phyloP scores from a whole-genome alignment of 208 protist genomes.

The Borovskyia barvae region DNA sequence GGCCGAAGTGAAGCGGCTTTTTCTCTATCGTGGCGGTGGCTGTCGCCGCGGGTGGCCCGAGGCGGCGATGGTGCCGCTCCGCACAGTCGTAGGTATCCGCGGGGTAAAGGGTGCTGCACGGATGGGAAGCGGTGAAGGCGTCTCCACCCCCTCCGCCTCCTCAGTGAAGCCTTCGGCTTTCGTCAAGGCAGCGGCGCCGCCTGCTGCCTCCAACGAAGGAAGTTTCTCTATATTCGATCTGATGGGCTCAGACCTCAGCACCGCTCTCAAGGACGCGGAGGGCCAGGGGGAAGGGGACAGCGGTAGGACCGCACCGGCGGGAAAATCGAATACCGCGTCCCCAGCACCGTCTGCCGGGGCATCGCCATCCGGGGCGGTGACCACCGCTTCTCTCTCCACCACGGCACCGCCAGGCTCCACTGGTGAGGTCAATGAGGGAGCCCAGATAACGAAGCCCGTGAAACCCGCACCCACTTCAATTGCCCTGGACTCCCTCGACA shows the following conservation, averaged over 20 bases:
- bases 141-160: too few species aligned
- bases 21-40: constrained; percentile 25
- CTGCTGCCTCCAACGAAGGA: not conserved
- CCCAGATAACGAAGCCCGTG: too few species aligned
- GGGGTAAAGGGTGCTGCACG: constrained; percentile 8
- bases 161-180: too few species aligned
- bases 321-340: too few species aligned
- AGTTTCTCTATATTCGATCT: constrained; percentile 26
- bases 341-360: too few species aligned
- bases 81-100: constrained; percentile 10
- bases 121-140: not conserved
- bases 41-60: constrained; percentile 17
- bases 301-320: not conserved
- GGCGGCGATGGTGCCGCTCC: constrained; percentile 21
- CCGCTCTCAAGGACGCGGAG: constrained; percentile 6
- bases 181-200: not conserved
- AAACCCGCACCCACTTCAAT: constrained; percentile 12
- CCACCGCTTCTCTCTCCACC: too few species aligned
- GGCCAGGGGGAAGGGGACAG: not conserved
- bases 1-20: constrained; percentile 14
- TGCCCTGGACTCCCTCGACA: constrained; percentile 4
- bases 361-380: too few species aligned
- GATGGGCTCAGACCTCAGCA: constrained; percentile 6
- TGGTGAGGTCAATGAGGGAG: too few species aligned
- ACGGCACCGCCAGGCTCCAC: too few species aligned